Percentiles rank a stretch among this genome's conserved stretches.
These are phyloP conservation scores for Cryphonectria japonica DNA, from an alignment of 2,329 filamentous ascomycete genomes.

Conservation along the genomic window DNA sequence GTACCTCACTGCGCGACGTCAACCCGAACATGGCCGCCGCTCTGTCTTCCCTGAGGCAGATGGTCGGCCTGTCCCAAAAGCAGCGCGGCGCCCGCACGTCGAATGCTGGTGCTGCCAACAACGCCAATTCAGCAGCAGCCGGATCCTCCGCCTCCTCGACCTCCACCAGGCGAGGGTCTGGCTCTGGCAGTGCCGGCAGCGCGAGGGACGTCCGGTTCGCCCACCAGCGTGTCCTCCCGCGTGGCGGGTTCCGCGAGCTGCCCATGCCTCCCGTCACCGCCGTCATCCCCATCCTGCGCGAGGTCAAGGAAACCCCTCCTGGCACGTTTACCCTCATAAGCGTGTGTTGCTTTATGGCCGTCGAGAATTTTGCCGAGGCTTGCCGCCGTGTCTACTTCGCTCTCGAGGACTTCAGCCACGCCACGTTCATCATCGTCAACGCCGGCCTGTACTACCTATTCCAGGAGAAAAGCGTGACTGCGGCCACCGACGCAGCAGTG, in stretches of 20 bases:
- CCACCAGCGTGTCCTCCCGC: conserved; percentile 50
- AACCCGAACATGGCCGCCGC: conserved; percentile 58
- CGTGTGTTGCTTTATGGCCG: conserved; percentile 50
- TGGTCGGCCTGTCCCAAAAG: conserved; percentile 48
- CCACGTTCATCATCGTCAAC: conserved; percentile 55
- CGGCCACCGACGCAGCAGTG: conserved; percentile 32
- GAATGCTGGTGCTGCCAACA: not conserved
- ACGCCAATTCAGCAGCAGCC: too few relatives aligned
- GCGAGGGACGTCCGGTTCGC: conserved; percentile 49
- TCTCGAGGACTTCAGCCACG: conserved; percentile 54
- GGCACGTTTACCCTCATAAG: conserved; percentile 53
- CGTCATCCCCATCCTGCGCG: conserved; percentile 53
- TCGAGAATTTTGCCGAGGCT: conserved; percentile 53
- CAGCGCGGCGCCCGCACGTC: conserved; percentile 18
- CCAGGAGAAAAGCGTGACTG: conserved; percentile 48
- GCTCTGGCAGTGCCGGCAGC: not conserved
- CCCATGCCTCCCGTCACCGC: conserved; percentile 57
- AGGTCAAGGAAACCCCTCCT: conserved; percentile 52
- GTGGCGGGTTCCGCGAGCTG: conserved; percentile 53
- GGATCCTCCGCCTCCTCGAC: not conserved
- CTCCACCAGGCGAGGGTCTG: not conserved
- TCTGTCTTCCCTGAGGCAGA: conserved; percentile 54
- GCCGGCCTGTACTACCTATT: conserved; percentile 55
- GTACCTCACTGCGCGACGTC: conserved; percentile 49
- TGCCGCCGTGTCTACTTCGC: conserved; percentile 46